A percentile compares a stretch with the other conserved stretches of the same genome.
These are phyloP conservation scores for Calonectria montana DNA, from an alignment of 2,329 filamentous ascomycete species.

Conservation along the genomic window DNA sequence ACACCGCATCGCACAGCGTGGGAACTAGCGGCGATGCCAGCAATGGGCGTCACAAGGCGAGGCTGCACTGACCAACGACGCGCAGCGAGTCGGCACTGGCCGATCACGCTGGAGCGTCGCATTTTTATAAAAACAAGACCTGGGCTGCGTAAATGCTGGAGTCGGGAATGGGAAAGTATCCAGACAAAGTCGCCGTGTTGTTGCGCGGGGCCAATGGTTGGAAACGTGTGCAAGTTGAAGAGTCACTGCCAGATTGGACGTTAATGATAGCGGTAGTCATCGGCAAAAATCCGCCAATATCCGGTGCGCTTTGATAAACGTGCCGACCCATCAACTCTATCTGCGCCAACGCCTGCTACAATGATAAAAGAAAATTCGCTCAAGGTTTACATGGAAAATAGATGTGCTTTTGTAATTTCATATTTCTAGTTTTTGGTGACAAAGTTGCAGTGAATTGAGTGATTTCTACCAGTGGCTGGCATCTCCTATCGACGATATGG, in stretches of 20 bases:
- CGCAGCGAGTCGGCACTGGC: constrained; percentile 42
- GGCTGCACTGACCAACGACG: constrained; percentile 32
- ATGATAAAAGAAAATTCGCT: background rate
- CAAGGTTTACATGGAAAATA: background rate
- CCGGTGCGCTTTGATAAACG: constrained; percentile 32
- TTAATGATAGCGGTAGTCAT: constrained; percentile 33
- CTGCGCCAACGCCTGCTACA: background rate
- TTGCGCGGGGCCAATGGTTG: background rate
- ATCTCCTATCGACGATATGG: constrained; percentile 39
- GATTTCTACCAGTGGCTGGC: constrained; percentile 35
- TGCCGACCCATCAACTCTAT: constrained; percentile 18
- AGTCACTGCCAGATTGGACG: constrained; percentile 4
- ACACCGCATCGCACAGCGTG: constrained; percentile 9
- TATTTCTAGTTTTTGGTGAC: background rate
- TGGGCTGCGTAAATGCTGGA: background rate
- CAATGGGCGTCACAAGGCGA: constrained; percentile 28
- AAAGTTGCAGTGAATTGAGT: constrained; percentile 44
- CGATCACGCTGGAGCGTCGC: constrained; percentile 39
- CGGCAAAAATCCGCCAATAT: constrained; percentile 39
- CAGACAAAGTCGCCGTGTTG: background rate
- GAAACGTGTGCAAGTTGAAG: background rate
- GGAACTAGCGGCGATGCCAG: constrained; percentile 18
- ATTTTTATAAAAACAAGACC: constrained; percentile 23
- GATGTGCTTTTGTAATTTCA: background rate
- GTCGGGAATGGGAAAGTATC: background rate